Evolutionary conservation across 208 protist species (phyloP), one percentile per base, ranked within the genome.

Genomic region (Trypanosoma platydactyli): DNA sequence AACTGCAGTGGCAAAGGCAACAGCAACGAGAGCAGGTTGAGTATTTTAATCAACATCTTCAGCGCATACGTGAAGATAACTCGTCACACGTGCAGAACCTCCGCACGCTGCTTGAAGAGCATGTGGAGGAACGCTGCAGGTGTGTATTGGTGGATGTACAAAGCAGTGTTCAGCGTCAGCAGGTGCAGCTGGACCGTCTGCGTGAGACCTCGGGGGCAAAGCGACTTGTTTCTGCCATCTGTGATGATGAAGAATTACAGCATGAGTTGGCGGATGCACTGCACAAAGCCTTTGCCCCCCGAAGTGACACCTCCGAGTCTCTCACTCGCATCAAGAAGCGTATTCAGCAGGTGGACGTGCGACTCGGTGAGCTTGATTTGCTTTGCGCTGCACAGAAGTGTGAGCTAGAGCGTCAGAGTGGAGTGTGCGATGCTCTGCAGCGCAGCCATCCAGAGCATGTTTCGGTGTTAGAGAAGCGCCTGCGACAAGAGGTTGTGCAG

Each of bases 51-150:
- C 45, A 46, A 29, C 25, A 50, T 7, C 4, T 71, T 30, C 35
- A 64, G 25, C 30, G 48, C 20, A 24, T 71, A 16, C 55, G 56
- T 24, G 56, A 71, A 35, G 56, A 71, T 1, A 58, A 1, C 33
- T 40, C 22, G 18, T 50, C 45, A 45, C 45, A 64, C 38, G 24
- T 64, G 29, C 44, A 71, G 24, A 59, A 57, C 29, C 33, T 71
- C 22, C 56, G 56, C 13, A 7, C 29, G 9, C 7, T 54, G 29
- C n/a, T 69, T 42, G 20, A 38, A n/a, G 53, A 62, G 42, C 33
- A 46, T 30, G 29, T 33, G 16, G 45, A 57, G 35, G 45, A 61
- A 3, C 64, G 40, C 20, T 57, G 13, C 41, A n/a, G 5, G 11
- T 9, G 25, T 22, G 27, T 29, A 5, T 12, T 54, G 16, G 48